These are phyloP conservation scores for Termitomyces sp. DNA, from an alignment of 768 basidiomycete species.

Conservation along the genomic window DNA sequence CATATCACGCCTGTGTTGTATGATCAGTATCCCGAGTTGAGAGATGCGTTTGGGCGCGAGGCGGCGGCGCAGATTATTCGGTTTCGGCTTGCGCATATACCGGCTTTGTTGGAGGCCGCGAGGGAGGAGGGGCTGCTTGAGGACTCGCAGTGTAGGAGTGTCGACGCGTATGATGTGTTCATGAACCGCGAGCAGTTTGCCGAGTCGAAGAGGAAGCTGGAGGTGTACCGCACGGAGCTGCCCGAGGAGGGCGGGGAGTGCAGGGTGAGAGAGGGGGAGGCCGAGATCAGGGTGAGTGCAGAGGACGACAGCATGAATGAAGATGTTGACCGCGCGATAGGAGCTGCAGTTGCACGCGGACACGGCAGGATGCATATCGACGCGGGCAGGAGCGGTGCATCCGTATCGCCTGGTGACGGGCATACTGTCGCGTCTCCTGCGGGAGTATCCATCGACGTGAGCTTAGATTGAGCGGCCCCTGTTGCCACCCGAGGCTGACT, in stretches of 20 bases:
- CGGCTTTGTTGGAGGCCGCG: constrained; percentile 41
- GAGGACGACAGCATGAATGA: too few relatives aligned
- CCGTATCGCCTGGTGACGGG: constrained; percentile 66
- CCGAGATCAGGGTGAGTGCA: constrained; percentile 23
- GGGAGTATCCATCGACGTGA: constrained; percentile 44
- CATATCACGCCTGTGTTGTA: constrained; percentile 59
- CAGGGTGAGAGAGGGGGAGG: constrained; percentile 23
- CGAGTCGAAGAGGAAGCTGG: constrained; percentile 37
- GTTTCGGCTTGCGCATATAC: constrained; percentile 56
- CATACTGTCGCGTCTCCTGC: constrained; percentile 46
- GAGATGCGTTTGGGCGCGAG: constrained; percentile 36
- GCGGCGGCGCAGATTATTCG: constrained; percentile 48
- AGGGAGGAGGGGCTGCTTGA: constrained; percentile 46
- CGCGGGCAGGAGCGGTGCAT: constrained; percentile 56
- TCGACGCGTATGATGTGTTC: constrained; percentile 56
- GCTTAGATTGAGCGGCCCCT: not conserved
- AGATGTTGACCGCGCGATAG: constrained; percentile 23
- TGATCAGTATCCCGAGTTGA: constrained; percentile 47
- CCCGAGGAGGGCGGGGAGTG: constrained; percentile 37
- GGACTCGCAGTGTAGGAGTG: constrained; percentile 50
- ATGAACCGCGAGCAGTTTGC: constrained; percentile 34
- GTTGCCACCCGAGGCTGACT: not conserved
- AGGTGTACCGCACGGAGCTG: constrained; percentile 41
- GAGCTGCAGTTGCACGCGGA: constrained; percentile 39
- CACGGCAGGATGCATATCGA: constrained; percentile 45